Evolutionary conservation across 768 basidiomycete genomes (phyloP), one percentile per base, ranked within the genome.

Genomic region (Boletales sp.): DNA sequence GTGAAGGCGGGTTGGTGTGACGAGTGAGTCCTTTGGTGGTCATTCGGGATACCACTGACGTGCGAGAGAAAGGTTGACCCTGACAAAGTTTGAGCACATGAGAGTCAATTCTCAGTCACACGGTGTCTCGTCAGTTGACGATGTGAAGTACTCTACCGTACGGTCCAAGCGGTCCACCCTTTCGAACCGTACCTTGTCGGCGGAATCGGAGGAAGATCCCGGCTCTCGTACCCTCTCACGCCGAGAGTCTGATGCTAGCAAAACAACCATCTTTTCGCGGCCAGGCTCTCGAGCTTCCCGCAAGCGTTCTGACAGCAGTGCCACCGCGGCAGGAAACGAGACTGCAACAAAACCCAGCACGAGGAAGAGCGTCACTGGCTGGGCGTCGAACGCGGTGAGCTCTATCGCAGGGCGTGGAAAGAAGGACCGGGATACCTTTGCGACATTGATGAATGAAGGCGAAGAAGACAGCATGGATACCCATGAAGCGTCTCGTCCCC

Each of bases 311-410:
- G 81, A 83, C 54, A 87, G 86, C 55, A 72, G 60, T 2, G 73
- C 69, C 13, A 74, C 77, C 10, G 57, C 68, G 2, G 65, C 55
- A 40, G 70, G 69, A 37, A 72, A 69, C 4, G 67, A 69, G 29
- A 61, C 69, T 30, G 68, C 68, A 17, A 35, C 47, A 18, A 75
- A 74, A 53, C 34, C 64, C 17, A 70, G 67, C 51, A 76, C 74
- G 59, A 71, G 72, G 60, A 59, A 65, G 47, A 69, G 61, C 36
- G 61, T 69, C 12, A 52, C 63, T 24, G 68, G 68, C 49, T 89
- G 87, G 84, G 85, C 84, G 13, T 79, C 80, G 44, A 82, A 65
- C 63, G 84, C 83, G 32, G 80, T 86, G 42, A 80, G 72, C 39
- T 80, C 80, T 30, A 74, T 87, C 41, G 74, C 82, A 2, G 79